Evolutionary conservation across 139 green algal species (phyloP), one percentile per base, ranked within the genome.

Genomic region (Chlorella sp.): DNA sequence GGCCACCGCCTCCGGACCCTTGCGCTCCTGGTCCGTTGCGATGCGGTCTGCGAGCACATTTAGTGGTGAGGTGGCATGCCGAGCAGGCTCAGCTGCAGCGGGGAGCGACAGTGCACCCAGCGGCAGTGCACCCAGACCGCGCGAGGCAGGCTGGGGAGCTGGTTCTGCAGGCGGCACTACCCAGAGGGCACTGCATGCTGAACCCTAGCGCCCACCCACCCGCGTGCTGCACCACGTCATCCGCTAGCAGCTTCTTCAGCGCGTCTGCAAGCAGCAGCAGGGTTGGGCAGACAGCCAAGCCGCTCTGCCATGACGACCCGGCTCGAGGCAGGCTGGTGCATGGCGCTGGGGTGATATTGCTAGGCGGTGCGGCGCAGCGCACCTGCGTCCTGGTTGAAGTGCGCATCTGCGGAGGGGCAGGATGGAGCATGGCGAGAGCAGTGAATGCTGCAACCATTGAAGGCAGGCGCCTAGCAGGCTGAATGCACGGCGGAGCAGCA

Each of bases 151-250:
- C n/a, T n/a, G n/a, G n/a, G n/a, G n/a, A n/a, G n/a, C n/a, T n/a
- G n/a, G n/a, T n/a, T 38, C 43, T 26, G 26, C 41, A 19, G 40
- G 16, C 24, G 22, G 7, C 1, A 2, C 1, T 9, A 20, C 36
- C 70, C 1, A 6, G 40, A 3, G 26, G 2, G 41, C 72, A 36
- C 24, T 17, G 0, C 26, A 2, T 16, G 28, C 19, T 26, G 41
- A 36, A 16, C 34, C 13, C n/a, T 19, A 54, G 8, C 46, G 11
- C 8, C 46, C n/a, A 46, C 79, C 22, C 24, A 46, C 81, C 81
- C 43, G 81, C 81, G 26, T 85, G 81, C 48, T 58, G 80, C 65
- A 77, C 69, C 68, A 76, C 81, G 36, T 85, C 48, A 2, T 60
- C 65, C 9, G 81, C 68, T 28, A 85, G 48, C 36, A 85, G 51